Evolutionary conservation across 495 filamentous ascomycete genomes (phyloP), one percentile per base, ranked within the genome.

Genomic region (Amniculicola lignicola): DNA sequence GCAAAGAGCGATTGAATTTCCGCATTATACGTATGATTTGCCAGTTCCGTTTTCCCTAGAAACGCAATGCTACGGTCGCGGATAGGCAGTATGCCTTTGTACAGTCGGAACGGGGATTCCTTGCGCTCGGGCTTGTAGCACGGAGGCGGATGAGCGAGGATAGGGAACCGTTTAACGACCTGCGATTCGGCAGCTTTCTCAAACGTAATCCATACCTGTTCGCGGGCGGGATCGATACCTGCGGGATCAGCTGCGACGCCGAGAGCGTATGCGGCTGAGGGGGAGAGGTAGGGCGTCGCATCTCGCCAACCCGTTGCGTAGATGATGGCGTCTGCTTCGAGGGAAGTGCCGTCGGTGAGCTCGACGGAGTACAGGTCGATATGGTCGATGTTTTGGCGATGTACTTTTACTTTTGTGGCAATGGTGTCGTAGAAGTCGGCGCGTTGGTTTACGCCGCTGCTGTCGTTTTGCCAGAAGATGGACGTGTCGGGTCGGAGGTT

Each of bases 1-100:
- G 72, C 71, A 69, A 71, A 77, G 12, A 75, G 68, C 7, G 74
- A 61, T 57, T 77, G 76, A n/a, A 64, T 66, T 58, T 75, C 71
- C 31, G 69, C 71, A 7, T 54, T 67, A 51, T 63, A 64, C 57
- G 74, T 74, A 36, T 67, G 58, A 39, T 75, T 75, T 2, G 63
- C 53, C 10, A 72, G 44, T 7, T 55, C 31, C 14, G 64, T 39
- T 27, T 69, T 52, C n/a, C 74, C 68, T 16, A 78, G 56, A 50
- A 78, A 75, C 15, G 64, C 66, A 31, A 77, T 75, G 18, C 70
- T 72, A 24, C 61, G 53, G 59, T 76, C 72, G 10, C 63, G 21
- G 4, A 72, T 45, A 3, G 73, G 69, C 19, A 64, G 69, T 22
- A 74, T 73, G 10, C 54, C 50, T 22, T 72, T 64, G 53, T 75